Conservation (phyloP, 2,329 filamentous ascomycete species). For the Dactylellina cionopaga region DNA sequence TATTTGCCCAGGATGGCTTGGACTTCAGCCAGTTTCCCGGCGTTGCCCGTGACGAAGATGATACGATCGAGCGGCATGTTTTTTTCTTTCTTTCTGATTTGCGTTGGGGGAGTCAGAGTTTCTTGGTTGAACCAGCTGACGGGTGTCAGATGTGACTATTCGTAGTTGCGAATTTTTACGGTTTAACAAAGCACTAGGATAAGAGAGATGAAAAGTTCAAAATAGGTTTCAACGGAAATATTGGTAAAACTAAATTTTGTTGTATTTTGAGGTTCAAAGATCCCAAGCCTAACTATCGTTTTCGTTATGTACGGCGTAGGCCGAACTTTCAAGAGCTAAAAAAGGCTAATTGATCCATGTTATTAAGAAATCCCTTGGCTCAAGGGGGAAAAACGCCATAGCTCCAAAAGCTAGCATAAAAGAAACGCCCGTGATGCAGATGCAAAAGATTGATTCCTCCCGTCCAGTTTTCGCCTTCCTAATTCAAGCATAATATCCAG, state of each 20-base stretch:
- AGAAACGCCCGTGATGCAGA: not conserved
- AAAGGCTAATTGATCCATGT: conserved; percentile 37
- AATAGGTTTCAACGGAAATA: too few species aligned
- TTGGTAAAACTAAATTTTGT: conserved; percentile 11
- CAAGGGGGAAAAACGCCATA: conserved; percentile 27
- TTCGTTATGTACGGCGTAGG: not conserved
- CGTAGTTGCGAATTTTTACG: too few species aligned
- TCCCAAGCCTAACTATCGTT: conserved; percentile 19
- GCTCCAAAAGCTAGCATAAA: conserved; percentile 2
- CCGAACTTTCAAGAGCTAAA: too few species aligned
- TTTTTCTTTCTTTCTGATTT: not conserved
- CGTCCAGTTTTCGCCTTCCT: conserved; percentile 35
- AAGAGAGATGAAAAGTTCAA: too few species aligned
- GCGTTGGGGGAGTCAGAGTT: conserved; percentile 5
- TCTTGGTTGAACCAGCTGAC: not conserved
- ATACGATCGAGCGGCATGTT: conserved; percentile 68
- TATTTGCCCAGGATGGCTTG: conserved; percentile 81
- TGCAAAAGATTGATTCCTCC: not conserved
- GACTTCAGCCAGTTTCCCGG: conserved; percentile 91
- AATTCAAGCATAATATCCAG: not conserved
- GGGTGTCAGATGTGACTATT: not conserved
- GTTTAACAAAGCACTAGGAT: too few species aligned
- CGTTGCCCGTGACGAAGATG: conserved; percentile 97
- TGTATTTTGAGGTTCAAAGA: conserved; percentile 25
- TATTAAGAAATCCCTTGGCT: conserved; percentile 34